Evolutionary conservation across 1,284 basidiomycete species (phyloP).

Genomic region (Cutaneotrichosporon spelunceum): DNA sequence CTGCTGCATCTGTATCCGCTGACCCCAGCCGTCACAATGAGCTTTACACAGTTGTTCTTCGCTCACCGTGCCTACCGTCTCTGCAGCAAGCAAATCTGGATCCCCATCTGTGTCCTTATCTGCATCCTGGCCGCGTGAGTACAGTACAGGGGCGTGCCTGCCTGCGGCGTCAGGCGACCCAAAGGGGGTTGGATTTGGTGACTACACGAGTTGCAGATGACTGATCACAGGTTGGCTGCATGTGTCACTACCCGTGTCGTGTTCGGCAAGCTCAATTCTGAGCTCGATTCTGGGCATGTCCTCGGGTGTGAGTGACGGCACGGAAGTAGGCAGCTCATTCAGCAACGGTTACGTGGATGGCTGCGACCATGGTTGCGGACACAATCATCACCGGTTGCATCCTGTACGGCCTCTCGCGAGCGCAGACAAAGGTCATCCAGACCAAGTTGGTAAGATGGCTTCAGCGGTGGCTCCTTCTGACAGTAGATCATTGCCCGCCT

Average conservation of each 20-base stretch:
- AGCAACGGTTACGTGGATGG: slow-evolving; percentile 12
- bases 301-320: background rate
- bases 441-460: slow-evolving; percentile 25
- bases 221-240: background rate
- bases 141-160: too few species aligned
- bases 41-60: slow-evolving; percentile 36
- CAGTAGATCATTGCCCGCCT: slow-evolving; percentile 29
- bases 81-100: slow-evolving; percentile 27
- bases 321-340: background rate
- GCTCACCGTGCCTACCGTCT: slow-evolving; percentile 36
- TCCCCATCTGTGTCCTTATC: slow-evolving; percentile 17
- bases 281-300: background rate
- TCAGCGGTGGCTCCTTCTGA: background rate
- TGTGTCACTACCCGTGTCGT: background rate
- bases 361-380: slow-evolving; percentile 30
- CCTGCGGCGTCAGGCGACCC: too few species aligned
- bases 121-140: background rate
- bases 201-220: too few species aligned
- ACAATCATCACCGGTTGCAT: slow-evolving; percentile 35
- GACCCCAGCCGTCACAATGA: slow-evolving; percentile 2
- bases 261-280: background rate
- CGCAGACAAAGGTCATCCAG: slow-evolving; percentile 34
- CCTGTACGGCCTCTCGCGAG: slow-evolving; percentile 27
- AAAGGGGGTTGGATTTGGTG: too few species aligned
- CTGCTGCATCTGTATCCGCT: background rate